Base-by-base conservation (phyloP, 2,329 filamentous ascomycete genomes). In the Pseudomassariella vexata region DNA sequence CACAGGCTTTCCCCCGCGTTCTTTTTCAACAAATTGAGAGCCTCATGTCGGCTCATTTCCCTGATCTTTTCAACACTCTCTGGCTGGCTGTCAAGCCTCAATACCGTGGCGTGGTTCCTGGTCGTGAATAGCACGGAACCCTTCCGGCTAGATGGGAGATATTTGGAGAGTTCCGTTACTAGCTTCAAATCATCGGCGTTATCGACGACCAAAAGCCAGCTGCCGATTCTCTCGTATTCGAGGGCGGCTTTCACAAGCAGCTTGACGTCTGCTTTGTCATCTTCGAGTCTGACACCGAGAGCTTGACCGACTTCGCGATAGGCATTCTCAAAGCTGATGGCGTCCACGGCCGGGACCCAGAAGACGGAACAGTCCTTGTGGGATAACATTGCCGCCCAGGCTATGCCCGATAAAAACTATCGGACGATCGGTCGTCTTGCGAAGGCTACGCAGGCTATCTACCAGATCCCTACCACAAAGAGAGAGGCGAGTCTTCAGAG, bases 121-220 rank as follows among this genome's bases (percentile, higher is more conserved):
- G 46, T 49, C 2, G 39, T 59, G 31, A 59, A 50, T 1, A 59
- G 33, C 24, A 59, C 52, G 3, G 42, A 45, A 10, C 55, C 53
- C 14, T 34, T 43, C 6, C 24, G 18, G 31, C 41, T 54, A 17
- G 28, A 46, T 24, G 57, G 60, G 5, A 65, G 41, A 38, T 49
- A 49, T 4, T 49, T 35, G 18, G 4, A 19, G 16, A 34, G 38
- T 23, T 9, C 19, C 6, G 9, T 14, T 1, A 60, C 35, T 3
- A 62, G 32, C 1, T 49, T 34, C 2, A 22, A 31, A 31, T 68
- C 58, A 32, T 68, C 60, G 7, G 58, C 60, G 30, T 66, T 68
- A 33, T 70, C 63, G n/a, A 68, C 30, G 23, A 70, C 46, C 24
- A 68, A 33, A 2, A 69, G 45, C 65, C 62, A 68, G 2, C 37